phyloP scores from a whole-genome alignment of 2,329 filamentous ascomycete species.

The Myriosclerotinia curreyana region DNA sequence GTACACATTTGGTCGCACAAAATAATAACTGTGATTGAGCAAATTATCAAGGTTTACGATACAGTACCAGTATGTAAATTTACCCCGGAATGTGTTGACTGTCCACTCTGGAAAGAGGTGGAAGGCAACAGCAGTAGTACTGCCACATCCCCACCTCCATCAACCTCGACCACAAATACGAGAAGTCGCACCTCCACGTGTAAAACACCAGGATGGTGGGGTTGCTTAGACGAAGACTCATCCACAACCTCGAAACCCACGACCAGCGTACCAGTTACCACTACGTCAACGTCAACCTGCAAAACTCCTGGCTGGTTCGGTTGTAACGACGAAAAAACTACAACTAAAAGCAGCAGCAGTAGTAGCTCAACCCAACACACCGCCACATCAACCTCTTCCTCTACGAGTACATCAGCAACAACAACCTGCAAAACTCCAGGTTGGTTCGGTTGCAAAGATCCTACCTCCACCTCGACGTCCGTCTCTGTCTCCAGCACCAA shows the following conservation, averaged over 20 bases:
- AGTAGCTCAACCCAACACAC: constrained; percentile 31
- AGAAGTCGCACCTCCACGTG: constrained; percentile 78
- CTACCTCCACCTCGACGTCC: constrained; percentile 43
- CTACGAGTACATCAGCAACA: constrained; percentile 28
- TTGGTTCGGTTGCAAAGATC: constrained; percentile 50
- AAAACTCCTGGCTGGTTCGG: constrained; percentile 48
- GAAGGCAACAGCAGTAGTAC: constrained; percentile 72
- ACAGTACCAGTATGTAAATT: constrained; percentile 71
- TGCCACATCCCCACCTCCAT: constrained; percentile 57
- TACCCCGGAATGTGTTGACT: constrained; percentile 82
- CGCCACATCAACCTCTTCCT: constrained; percentile 13
- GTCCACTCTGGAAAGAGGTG: constrained; percentile 82
- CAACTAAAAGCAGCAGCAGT: constrained; percentile 39
- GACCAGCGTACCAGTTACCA: constrained; percentile 27
- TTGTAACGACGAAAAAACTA: constrained; percentile 49
- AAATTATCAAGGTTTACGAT: constrained; percentile 83
- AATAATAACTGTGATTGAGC: constrained; percentile 81
- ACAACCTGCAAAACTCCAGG: constrained; percentile 44
- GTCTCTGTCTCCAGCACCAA: constrained; percentile 24
- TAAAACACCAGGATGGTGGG: constrained; percentile 84
- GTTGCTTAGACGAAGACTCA: constrained; percentile 45
- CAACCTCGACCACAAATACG: constrained; percentile 51
- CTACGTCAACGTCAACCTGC: constrained; percentile 38
- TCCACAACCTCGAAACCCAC: constrained; percentile 33
- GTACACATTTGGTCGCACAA: constrained; percentile 89